These are phyloP conservation scores for Debaryomycetaceae sp. DNA, from an alignment of 1,139 yeast genomes.

Conservation along the genomic window DNA sequence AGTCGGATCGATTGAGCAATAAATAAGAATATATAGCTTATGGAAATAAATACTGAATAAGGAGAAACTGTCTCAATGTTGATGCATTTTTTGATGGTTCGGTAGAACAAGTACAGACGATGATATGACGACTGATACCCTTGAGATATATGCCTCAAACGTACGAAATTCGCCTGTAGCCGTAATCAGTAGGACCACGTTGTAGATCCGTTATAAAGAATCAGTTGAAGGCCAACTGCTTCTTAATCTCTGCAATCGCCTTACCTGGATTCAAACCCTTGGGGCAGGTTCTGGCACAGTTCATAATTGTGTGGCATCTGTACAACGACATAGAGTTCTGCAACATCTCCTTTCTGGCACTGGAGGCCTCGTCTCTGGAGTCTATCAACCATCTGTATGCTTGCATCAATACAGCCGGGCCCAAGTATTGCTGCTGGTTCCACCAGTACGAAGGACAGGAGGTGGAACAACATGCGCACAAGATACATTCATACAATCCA, in stretches of 20 bases:
- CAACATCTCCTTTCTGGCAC: slow-evolving; percentile 78
- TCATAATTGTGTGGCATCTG: slow-evolving; percentile 99
- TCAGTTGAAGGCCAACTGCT: slow-evolving; percentile 79
- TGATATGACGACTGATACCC: neutral
- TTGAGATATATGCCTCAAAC: neutral
- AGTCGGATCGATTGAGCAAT: neutral
- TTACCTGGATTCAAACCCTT: slow-evolving; percentile 98
- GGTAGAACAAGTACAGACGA: neutral
- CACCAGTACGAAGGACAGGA: slow-evolving; percentile 99
- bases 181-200: neutral
- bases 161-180: neutral
- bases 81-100: neutral
- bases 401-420: slow-evolving; percentile 98
- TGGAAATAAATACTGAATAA: neutral
- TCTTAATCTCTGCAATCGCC: slow-evolving; percentile 97
- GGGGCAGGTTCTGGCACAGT: slow-evolving; percentile 97
- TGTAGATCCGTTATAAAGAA: slow-evolving; percentile 3
- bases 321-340: slow-evolving; percentile 97
- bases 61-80: neutral
- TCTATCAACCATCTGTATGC: slow-evolving; percentile 99
- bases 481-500: slow-evolving; percentile 94
- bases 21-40: neutral
- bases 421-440: slow-evolving; percentile 98
- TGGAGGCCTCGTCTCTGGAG: slow-evolving; percentile 90
- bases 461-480: slow-evolving; percentile 98